Evolutionary conservation across 192 early-diverging fungal species (phyloP), one percentile per base, ranked within the genome.

Genomic region (Phycomyces blakesleeanus): DNA sequence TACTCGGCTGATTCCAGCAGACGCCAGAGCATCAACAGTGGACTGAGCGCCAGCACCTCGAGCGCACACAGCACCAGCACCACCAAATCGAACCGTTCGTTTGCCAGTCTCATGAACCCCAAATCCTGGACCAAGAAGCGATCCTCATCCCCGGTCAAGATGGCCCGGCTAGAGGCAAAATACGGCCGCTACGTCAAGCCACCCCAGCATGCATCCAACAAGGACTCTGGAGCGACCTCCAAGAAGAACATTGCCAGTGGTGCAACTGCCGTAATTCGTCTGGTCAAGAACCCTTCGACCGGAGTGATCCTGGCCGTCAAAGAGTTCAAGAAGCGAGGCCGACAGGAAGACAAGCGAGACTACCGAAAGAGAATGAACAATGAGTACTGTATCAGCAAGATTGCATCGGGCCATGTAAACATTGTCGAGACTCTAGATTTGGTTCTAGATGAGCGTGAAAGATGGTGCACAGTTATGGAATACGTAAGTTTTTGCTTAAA

Each of bases 351-450:
- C 5, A 85, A 96, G 80, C 93, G 91, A 75, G 92, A 94, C 51
- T 97, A 96, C 75, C 78, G 96, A 71, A 97, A 97, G 74, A 95
- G 97, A 74, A 79, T 98, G 67, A 91, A 89, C 22, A 84, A 87
- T 75, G 96, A 98, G 79, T 99, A 97, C 74, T 97, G 96, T 78
- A 97, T 99, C 63, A 88, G 87, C 52, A 96, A 93, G 10, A 89
- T 89, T 27, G 81, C 96, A 40, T 85, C 92, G 63, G 85, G 96
- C 53, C 94, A 97, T 81, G 79, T 85, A 55, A 95, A 99, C 74
- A 75, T 99, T 18, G 92, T 99, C 24, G 84, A 87, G 66, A 98
- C 95, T 0, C 87, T 97, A 18, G 97, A 99, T 75, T 78, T 99
- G 63, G 94, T 99, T 38, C 88, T 96, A 71, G 97, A 98, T 69